Conservation (phyloP, 352 stramenopile species). For the Thraustochytrium sp. region DNA sequence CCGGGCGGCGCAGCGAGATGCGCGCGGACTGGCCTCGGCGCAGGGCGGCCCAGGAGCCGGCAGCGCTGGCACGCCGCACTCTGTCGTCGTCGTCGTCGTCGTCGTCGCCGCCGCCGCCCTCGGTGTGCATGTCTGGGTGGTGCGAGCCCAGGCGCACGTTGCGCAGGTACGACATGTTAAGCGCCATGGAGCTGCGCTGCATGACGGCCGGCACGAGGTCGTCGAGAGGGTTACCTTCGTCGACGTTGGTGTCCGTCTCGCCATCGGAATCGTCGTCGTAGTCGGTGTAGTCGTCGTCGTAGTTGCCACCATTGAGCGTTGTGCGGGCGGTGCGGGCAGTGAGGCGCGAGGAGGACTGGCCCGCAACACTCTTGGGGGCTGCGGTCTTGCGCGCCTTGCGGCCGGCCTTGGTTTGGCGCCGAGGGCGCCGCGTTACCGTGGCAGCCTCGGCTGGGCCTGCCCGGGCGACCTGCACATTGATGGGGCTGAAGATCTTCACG, state of each 20-base stretch:
- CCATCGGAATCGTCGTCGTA: neutral
- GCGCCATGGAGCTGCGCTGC: neutral
- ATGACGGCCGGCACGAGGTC: neutral
- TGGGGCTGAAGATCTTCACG: conserved; percentile 20
- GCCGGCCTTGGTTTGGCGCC: neutral
- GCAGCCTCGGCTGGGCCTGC: neutral
- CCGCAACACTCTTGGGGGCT: neutral
- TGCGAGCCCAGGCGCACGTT: conserved; percentile 22
- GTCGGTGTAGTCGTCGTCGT: neutral
- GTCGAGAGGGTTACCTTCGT: neutral
- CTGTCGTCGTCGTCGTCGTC: neutral
- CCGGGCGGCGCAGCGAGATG: neutral
- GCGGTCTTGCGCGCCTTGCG: neutral
- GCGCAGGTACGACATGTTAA: conserved; percentile 21
- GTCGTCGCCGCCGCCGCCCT: neutral
- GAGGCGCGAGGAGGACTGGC: neutral
- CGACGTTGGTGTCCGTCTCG: neutral
- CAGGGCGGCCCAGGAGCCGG: neutral
- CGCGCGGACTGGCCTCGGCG: neutral
- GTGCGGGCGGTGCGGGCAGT: neutral
- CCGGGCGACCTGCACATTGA: conserved; percentile 19
- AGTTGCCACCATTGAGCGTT: neutral
- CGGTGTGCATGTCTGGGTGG: neutral
- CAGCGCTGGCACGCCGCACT: too few relatives aligned
- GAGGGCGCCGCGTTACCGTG: neutral